A percentile compares a stretch with the other conserved stretches of the same genome.
Evolutionary conservation across 2,329 filamentous ascomycete genomes (phyloP).

Genomic region (Nothophoma quercina): DNA sequence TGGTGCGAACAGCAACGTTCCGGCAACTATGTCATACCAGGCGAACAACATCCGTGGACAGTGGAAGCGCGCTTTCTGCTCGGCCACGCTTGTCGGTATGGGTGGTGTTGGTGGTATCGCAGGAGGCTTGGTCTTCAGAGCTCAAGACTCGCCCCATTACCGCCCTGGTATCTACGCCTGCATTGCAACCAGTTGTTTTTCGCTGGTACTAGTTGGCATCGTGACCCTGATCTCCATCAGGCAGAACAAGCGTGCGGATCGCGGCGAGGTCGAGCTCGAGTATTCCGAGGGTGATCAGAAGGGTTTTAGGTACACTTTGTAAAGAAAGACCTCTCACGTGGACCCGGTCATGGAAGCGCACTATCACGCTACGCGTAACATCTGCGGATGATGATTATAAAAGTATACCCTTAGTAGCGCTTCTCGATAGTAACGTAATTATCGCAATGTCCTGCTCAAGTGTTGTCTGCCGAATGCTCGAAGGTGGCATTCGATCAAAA

Average conservation of each 20-base stretch:
- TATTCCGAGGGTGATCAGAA: constrained; percentile 44
- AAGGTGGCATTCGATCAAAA: too few species aligned
- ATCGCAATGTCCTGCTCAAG: neutral
- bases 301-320: constrained; percentile 47
- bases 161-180: constrained; percentile 49
- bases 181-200: constrained; percentile 48
- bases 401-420: neutral
- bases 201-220: constrained; percentile 44
- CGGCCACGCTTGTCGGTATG: constrained; percentile 76
- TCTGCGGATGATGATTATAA: neutral
- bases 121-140: constrained; percentile 73
- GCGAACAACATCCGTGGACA: constrained; percentile 88
- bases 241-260: constrained; percentile 49
- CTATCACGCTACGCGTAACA: neutral
- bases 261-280: constrained; percentile 53
- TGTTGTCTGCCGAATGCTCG: too few species aligned
- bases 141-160: constrained; percentile 43
- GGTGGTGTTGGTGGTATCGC: constrained; percentile 82
- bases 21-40: constrained; percentile 78
- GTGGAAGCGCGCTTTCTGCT: constrained; percentile 85
- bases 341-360: neutral
- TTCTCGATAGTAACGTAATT: neutral
- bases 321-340: neutral
- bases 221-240: constrained; percentile 43
- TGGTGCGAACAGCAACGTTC: constrained; percentile 79